Evolutionary conservation across 495 filamentous ascomycete genomes (phyloP).

Genomic region (Penicillium dipodomyicola): DNA sequence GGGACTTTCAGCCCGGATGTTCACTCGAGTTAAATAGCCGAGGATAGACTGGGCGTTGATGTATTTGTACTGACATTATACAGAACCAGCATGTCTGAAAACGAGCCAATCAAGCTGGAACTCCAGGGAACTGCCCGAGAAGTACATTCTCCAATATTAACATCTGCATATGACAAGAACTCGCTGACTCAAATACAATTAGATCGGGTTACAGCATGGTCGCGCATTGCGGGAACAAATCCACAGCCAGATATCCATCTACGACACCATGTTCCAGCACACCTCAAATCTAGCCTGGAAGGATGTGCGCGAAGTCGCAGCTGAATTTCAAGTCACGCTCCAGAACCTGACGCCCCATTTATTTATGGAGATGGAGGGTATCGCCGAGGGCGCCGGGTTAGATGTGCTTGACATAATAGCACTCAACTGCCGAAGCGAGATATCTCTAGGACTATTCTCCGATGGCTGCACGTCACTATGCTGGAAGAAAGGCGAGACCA

Average conservation of each 20-base stretch:
- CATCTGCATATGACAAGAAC: background rate
- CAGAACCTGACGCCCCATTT: slow-evolving; percentile 43
- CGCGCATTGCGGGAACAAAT: slow-evolving; percentile 43
- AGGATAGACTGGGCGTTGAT: background rate
- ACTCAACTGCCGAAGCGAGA: slow-evolving; percentile 66
- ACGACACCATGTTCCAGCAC: slow-evolving; percentile 49
- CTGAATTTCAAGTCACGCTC: slow-evolving; percentile 44
- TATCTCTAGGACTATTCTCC: slow-evolving; percentile 59
- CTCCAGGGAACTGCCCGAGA: slow-evolving; percentile 30
- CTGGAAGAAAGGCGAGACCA: slow-evolving; percentile 44
- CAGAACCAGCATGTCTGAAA: background rate
- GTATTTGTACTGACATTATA: background rate
- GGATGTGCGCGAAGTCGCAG: slow-evolving; percentile 43
- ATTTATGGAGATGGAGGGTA: slow-evolving; percentile 53
- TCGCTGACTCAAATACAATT: background rate
- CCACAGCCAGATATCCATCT: slow-evolving; percentile 48
- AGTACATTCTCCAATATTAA: slow-evolving; percentile 16
- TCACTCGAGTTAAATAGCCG: background rate
- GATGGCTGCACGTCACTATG: slow-evolving; percentile 64
- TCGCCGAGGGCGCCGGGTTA: slow-evolving; percentile 57
- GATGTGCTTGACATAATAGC: slow-evolving; percentile 59
- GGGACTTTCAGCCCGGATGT: slow-evolving; percentile 8
- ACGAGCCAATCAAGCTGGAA: slow-evolving; percentile 22
- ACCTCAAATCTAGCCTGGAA: slow-evolving; percentile 50
- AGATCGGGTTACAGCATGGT: slow-evolving; percentile 60